Base-by-base conservation (phyloP, 2,329 filamentous ascomycete species). In the Grosmannia penicillata region DNA sequence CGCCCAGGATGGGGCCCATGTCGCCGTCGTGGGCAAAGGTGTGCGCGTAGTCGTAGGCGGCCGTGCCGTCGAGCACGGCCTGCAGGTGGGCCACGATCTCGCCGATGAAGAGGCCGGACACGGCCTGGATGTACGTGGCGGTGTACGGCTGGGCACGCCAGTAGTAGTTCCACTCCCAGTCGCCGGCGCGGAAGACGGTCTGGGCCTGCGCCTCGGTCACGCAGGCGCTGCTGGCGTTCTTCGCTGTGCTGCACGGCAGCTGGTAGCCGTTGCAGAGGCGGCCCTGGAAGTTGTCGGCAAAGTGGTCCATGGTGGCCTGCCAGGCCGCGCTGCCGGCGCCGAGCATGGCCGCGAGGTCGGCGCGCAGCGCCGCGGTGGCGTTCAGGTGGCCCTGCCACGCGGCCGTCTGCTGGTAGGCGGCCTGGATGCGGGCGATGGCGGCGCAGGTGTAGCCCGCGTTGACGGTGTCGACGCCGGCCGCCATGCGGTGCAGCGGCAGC, bases 141-240 rank as follows among this genome's bases (percentile, higher is more conserved):
- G 19, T 22, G 22, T 31, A 13, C 11, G 26, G 19, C n/a, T 30
- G 21, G 22, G 26, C 28, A 14, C 25, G 32, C 14, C 24, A 40
- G 18, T 21, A 40, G 33, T 40, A 40, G 33, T 36, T 40, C 38
- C 38, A 40, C 38, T 36, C 33, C 38, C 38, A 40, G 38, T 40
- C 38, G 14, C 38, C 38, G 22, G 38, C 38, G 6, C 38, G 38
- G 27, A 40, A 40, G 26, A 40, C 38, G 17, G 22, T 36, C 6
- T 36, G 22, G n/a, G 32, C 38, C 38, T 39, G 38, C 26, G 9
- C 26, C 4, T 35, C 38, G 15, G 18, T 36, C 10, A 39, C 38
- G 26, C 38, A 39, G n/a, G 11, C 27, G 21, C 15, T 26, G 15
- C 2, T 3, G 21, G 30, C 14, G 26, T 15, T 22, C n/a, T n/a